These are phyloP conservation scores for Starmerella potacharoeniae DNA, from an alignment of 805 yeast genomes.

Conservation along the genomic window DNA sequence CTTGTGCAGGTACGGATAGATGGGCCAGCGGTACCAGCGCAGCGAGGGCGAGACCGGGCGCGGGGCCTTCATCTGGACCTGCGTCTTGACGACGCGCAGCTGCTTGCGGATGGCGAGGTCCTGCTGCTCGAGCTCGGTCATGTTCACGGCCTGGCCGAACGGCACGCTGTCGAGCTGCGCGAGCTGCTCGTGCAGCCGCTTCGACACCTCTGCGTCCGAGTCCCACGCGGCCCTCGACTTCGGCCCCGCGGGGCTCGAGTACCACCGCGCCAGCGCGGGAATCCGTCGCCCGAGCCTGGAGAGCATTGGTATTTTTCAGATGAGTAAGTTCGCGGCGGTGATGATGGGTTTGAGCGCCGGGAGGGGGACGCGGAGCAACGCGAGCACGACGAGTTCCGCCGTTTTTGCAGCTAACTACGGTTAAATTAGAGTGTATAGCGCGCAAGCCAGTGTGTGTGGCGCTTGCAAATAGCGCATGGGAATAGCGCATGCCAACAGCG, in stretches of 20 bases:
- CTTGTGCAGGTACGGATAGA: slow-evolving; percentile 75
- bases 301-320: slow-evolving; percentile 5
- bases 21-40: slow-evolving; percentile 79
- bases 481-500: too few relatives aligned
- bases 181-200: slow-evolving; percentile 21
- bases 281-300: slow-evolving; percentile 4
- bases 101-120: slow-evolving; percentile 63
- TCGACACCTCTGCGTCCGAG: slow-evolving; percentile 11
- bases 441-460: too few relatives aligned
- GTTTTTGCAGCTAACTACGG: too few relatives aligned
- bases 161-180: slow-evolving; percentile 31
- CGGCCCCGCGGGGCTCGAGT: background rate
- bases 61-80: slow-evolving; percentile 58
- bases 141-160: slow-evolving; percentile 28
- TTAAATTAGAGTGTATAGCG: too few relatives aligned
- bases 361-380: too few relatives aligned
- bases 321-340: background rate
- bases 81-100: slow-evolving; percentile 57
- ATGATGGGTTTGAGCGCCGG: too few relatives aligned
- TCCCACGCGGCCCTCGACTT: slow-evolving; percentile 1
- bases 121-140: slow-evolving; percentile 69
- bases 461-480: too few relatives aligned
- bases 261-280: slow-evolving; percentile 3
- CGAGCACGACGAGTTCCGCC: too few relatives aligned
- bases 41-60: slow-evolving; percentile 80